Conservation (phyloP, 768 basidiomycete genomes). For the Dioszegia crocea region DNA sequence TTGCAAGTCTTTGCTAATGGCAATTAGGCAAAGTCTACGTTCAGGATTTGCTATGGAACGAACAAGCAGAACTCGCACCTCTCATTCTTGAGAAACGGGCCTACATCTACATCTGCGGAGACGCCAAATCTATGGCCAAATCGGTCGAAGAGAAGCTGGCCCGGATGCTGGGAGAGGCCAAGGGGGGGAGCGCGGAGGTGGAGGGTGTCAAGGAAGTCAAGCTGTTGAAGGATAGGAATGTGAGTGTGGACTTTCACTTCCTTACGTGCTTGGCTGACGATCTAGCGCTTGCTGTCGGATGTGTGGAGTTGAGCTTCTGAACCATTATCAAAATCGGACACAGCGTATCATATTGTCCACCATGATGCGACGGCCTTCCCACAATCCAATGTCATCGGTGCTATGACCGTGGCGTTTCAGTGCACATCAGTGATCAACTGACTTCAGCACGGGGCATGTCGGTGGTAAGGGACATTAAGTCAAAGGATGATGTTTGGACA, state of each 20-base stretch:
- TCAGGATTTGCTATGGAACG: slow-evolving; percentile 92
- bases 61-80: slow-evolving; percentile 74
- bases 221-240: slow-evolving; percentile 73
- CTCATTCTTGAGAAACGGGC: slow-evolving; percentile 90
- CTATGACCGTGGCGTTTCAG: no score
- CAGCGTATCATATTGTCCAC: no score
- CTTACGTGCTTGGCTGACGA: background rate
- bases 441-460: no score
- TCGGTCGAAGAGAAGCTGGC: slow-evolving; percentile 86
- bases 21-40: slow-evolving; percentile 82
- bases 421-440: no score
- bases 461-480: no score
- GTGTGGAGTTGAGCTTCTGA: slow-evolving; percentile 12
- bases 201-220: slow-evolving; percentile 91
- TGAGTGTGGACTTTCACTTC: slow-evolving; percentile 19
- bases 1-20: background rate
- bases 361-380: no score
- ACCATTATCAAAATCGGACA: no score
- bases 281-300: slow-evolving; percentile 10
- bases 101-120: slow-evolving; percentile 96
- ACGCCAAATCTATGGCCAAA: slow-evolving; percentile 94
- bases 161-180: slow-evolving; percentile 73
- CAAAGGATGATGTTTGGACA: no score
- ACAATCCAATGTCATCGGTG: no score
- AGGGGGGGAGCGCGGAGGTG: slow-evolving; percentile 79